These are phyloP conservation scores for Candida neerlandica DNA, from an alignment of 1,139 yeast species.

Conservation along the genomic window DNA sequence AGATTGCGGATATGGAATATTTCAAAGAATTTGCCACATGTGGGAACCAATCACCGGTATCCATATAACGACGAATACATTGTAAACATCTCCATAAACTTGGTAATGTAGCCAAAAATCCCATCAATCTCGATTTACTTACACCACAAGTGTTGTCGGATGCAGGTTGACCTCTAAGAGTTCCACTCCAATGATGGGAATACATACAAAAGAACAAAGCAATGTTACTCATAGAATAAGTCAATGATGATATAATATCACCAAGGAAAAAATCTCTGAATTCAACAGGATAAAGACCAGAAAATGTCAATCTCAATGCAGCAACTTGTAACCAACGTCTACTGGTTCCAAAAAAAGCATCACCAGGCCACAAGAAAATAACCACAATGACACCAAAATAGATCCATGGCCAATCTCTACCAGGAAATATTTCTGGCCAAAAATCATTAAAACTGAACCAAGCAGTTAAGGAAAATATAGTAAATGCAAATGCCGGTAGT, in stretches of 20 bases:
- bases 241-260: conserved; percentile 83
- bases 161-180: conserved; percentile 38
- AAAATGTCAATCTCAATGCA: conserved; percentile 67
- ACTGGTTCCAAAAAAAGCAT: conserved; percentile 53
- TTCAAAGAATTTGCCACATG: conserved; percentile 91
- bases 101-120: conserved; percentile 82
- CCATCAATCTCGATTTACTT: conserved; percentile 71
- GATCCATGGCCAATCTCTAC: conserved; percentile 81
- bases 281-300: conserved; percentile 93
- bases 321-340: conserved; percentile 78
- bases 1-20: conserved; percentile 65
- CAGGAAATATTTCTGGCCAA: conserved; percentile 63
- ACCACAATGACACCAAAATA: conserved; percentile 58
- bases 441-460: conserved; percentile 78
- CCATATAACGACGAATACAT: conserved; percentile 87
- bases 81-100: conserved; percentile 90
- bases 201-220: conserved; percentile 86
- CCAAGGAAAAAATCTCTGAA: conserved; percentile 93
- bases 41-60: conserved; percentile 95
- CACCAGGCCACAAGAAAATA: conserved; percentile 65
- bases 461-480: conserved; percentile 58
- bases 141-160: conserved; percentile 66
- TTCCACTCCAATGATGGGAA: conserved; percentile 65
- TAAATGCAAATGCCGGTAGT: conserved; percentile 61
- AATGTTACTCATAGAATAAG: conserved; percentile 83